Evolutionary conservation across 192 early-diverging fungal species (phyloP), one percentile per base, ranked within the genome.

Genomic region (Coemansia sp.): DNA sequence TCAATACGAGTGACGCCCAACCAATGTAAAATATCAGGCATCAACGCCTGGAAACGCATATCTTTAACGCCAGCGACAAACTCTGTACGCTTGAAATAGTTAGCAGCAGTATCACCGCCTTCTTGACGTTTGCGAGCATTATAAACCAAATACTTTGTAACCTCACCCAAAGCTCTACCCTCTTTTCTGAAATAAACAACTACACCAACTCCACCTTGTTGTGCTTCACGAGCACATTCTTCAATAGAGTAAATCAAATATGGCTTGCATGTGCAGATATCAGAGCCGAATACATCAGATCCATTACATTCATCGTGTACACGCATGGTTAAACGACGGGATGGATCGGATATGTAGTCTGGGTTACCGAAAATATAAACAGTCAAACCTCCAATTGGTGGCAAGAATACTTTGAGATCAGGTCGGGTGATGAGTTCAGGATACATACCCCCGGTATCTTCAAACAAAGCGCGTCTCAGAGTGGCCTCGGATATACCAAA

Each of bases 281-380:
- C 90, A 15, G 83, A 85, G 27, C 89, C 88, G 73, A 90, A 90
- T 8, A 91, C 89, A 38, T 91, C 88, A 0, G 85, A 88, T 15
- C 92, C 94, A 67, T 96, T 96, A 78, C 94, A 96, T 52, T 96
- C 94, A 64, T 96, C 94, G 71, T 96, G 93, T 1, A 96, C 90
- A 15, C 93, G 78, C 46, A 92, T 73, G 1, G 91, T 93, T 26
- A 96, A 60, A 9, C 83, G 83, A 53, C 91, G 91, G 39, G 81
- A 70, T 25, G 94, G 84, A 69, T 96, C 89, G 28, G 87, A 78
- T 9, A 96, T 78, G 48, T 84, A 74, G 9, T 77, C 84, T 22
- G 90, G 91, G 56, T 88, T 79, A 36, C 94, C 91, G 79, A 96
- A 93, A 34, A 96, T 96, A 64, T 96, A 96, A 5, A 93, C 88